Percentiles rank a stretch among this genome's conserved stretches.
phyloP scores from a whole-genome alignment of 2,329 filamentous ascomycete genomes.

The Microsporum ferrugineum region DNA sequence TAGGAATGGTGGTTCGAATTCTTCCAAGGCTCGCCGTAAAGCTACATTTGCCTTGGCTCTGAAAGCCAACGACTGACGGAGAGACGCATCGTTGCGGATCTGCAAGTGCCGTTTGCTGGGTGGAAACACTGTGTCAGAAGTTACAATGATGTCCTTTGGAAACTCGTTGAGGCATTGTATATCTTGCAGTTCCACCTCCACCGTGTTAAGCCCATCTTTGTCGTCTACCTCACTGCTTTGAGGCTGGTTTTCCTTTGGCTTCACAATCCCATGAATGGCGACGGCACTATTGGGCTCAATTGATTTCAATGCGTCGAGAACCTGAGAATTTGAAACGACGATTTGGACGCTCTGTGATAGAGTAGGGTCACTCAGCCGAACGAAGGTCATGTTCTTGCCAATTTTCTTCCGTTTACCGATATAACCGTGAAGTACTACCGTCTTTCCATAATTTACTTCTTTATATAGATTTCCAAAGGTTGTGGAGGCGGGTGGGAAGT shows the following conservation, averaged over 20 bases:
- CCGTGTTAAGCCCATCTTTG: constrained; percentile 21
- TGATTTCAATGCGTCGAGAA: constrained; percentile 33
- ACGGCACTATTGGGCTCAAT: constrained; percentile 45
- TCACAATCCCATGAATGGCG: constrained; percentile 40
- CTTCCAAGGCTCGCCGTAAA: constrained; percentile 45
- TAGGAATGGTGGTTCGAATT: constrained; percentile 46
- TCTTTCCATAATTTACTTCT: constrained; percentile 23
- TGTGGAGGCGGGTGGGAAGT: constrained; percentile 37
- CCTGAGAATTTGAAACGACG: constrained; percentile 30
- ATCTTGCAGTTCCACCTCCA: constrained; percentile 52
- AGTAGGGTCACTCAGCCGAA: constrained; percentile 41
- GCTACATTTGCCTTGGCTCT: constrained; percentile 50
- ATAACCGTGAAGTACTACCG: constrained; percentile 57
- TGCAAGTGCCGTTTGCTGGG: constrained; percentile 71
- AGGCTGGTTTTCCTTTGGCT: constrained; percentile 23
- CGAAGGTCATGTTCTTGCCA: constrained; percentile 60
- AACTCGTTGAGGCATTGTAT: constrained; percentile 62
- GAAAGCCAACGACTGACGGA: constrained; percentile 59
- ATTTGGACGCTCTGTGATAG: constrained; percentile 40
- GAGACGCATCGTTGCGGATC: constrained; percentile 58
- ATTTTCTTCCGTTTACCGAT: constrained; percentile 57
- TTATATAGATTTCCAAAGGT: constrained; percentile 28
- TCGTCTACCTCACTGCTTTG: background rate
- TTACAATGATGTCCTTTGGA: constrained; percentile 64
- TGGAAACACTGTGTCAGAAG: constrained; percentile 60